These are phyloP conservation scores for Pestalotiopsis sp. DNA, from an alignment of 2,329 filamentous ascomycete genomes.

Conservation along the genomic window DNA sequence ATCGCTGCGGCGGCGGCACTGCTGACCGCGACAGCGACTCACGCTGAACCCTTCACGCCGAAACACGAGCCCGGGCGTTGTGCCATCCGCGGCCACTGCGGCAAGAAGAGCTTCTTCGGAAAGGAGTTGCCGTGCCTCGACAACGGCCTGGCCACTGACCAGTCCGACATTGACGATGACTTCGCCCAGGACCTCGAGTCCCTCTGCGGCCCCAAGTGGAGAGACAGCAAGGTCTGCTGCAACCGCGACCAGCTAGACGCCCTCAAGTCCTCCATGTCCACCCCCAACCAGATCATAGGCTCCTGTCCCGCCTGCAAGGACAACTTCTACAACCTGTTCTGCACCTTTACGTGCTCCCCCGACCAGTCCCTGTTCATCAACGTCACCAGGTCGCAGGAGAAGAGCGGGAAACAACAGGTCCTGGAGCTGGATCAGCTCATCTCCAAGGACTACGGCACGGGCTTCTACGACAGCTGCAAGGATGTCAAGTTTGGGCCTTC, in stretches of 20 bases:
- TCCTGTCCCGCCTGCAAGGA: slow-evolving; percentile 96
- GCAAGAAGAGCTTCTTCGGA: slow-evolving; percentile 87
- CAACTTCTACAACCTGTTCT: slow-evolving; percentile 98
- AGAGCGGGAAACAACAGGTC: slow-evolving; percentile 61
- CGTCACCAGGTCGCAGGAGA: slow-evolving; percentile 73
- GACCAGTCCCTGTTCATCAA: slow-evolving; percentile 96
- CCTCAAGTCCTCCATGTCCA: slow-evolving; percentile 81
- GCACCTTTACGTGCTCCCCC: slow-evolving; percentile 96
- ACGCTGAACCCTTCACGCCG: slow-evolving; percentile 42
- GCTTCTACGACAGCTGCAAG: slow-evolving; percentile 97
- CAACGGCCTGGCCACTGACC: slow-evolving; percentile 78
- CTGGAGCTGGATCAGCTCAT: slow-evolving; percentile 90
- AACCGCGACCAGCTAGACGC: slow-evolving; percentile 77
- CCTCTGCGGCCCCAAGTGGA: slow-evolving; percentile 88
- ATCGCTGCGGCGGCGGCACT: slow-evolving; percentile 34
- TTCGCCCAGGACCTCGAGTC: slow-evolving; percentile 78
- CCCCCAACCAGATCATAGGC: slow-evolving; percentile 85
- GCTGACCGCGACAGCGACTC: slow-evolving; percentile 30
- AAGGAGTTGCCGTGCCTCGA: slow-evolving; percentile 90
- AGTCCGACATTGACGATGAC: slow-evolving; percentile 54
- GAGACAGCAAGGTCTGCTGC: slow-evolving; percentile 82
- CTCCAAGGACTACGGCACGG: slow-evolving; percentile 78
- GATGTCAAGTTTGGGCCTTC: slow-evolving; percentile 97
- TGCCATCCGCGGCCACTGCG: slow-evolving; percentile 88
- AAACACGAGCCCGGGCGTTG: slow-evolving; percentile 88